These are phyloP conservation scores for Hortiboletus campestris DNA, from an alignment of 768 basidiomycete species.

Conservation along the genomic window DNA sequence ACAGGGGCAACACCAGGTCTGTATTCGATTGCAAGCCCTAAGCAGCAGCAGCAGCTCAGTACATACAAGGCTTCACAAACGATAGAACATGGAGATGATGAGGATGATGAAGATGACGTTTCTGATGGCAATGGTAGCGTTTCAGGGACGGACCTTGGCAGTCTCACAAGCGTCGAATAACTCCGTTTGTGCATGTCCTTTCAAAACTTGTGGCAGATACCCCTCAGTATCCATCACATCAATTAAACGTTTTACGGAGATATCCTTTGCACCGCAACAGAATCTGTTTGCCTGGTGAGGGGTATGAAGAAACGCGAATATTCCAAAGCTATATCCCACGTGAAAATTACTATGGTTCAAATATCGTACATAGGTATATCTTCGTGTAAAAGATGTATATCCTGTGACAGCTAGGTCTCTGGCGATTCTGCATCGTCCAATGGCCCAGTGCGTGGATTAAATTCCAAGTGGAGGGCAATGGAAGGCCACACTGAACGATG, in stretches of 20 bases:
- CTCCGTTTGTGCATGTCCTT: constrained; percentile 3
- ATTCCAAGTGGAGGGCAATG: constrained; percentile 62
- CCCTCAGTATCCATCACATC: neutral
- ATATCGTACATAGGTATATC: constrained; percentile 7
- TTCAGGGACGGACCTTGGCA: constrained; percentile 44
- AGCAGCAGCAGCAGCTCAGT: constrained; percentile 17
- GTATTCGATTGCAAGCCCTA: constrained; percentile 22
- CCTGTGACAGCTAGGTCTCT: constrained; percentile 11
- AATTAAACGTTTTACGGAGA: neutral
- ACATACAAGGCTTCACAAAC: constrained; percentile 17
- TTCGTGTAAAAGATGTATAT: neutral
- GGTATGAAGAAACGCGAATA: neutral
- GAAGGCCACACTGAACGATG: constrained; percentile 57
- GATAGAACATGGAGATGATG: constrained; percentile 13
- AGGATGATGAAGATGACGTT: constrained; percentile 29
- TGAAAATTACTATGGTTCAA: constrained; percentile 7
- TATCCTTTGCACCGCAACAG: neutral
- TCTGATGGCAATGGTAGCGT: constrained; percentile 40
- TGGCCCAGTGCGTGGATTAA: constrained; percentile 41
- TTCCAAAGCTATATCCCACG: constrained; percentile 1
- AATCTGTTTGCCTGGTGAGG: neutral
- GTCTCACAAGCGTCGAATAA: constrained; percentile 53
- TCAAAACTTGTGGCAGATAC: neutral
- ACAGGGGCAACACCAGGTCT: constrained; percentile 24
- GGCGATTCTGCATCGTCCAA: constrained; percentile 20